Base-by-base conservation (phyloP, 2,329 filamentous ascomycete species). In the Ophiostoma australiae region DNA sequence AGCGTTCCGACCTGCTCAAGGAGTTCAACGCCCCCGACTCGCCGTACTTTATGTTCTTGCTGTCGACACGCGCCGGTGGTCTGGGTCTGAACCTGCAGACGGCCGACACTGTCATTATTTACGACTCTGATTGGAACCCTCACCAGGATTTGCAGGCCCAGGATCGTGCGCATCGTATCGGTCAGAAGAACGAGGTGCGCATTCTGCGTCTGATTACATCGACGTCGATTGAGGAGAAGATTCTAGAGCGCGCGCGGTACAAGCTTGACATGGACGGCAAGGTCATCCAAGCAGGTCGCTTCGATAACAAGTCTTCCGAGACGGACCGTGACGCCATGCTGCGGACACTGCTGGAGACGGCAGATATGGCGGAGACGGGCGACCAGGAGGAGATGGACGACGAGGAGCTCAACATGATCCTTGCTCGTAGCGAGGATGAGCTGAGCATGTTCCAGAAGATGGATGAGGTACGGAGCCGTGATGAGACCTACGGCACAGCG, bases 241-340 rank as follows among this genome's bases (percentile, higher is more conserved):
- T 99, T 78, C 84, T 99, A 69, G 95, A 98, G 80, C 91, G 94
- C 79, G 95, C 95, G 2, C 91, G 97, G 75, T 99, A 91, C 87
- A 99, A 99, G 86, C 87, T 99, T 74, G 94, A 98, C 80, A 97
- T 99, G 91, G 95, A 99, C 78, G 94, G 95, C 83, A 99, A 99
- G 81, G 94, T 99, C 78, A 99, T 99, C 76, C 95, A 99, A 79
- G 95, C 95, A 72, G 95, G 95, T 89, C 96, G 97, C 79, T 99
- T 99, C 82, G 95, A 99, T 76, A 98, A 99, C 83, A 99, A 98
- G 79, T 99, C 95, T 1, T 98, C 95, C 0, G 95, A 97, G 79
- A 97, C 97, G 70, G 95, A 99, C 81, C 92, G 95, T 85, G 95
- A 99, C 78, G 94, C 95, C 63, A 94, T 99, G 88, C 84, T 99